Evolutionary conservation across 2,329 filamentous ascomycete genomes (phyloP), one percentile per base, ranked within the genome.

Genomic region (Mycosphaerella arachidis): DNA sequence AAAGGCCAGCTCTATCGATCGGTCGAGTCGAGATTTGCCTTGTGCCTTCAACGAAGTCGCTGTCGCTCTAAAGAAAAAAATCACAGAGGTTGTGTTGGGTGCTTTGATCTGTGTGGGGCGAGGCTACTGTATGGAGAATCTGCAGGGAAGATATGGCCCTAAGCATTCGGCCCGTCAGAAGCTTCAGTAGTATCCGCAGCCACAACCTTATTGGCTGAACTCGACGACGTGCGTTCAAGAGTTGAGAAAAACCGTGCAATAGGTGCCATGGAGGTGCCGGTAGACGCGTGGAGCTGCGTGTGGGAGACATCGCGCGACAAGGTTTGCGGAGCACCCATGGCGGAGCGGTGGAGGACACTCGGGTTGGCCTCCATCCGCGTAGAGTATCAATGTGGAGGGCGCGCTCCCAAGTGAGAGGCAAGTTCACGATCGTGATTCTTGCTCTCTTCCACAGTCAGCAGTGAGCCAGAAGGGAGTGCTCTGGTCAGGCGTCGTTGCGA

Each of bases 161-260:
- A 37, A 50, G 52, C 50, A 33, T 51, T 43, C 35, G 35, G 52
- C 18, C 50, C 35, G 48, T n/a, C 54, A 35, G 20, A 48, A 58
- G 51, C 56, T 54, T 48, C 40, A 56, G 48, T 35, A 46, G 40
- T 48, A 24, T 24, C 53, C 53, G 53, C 52, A 53, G 55, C 59
- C 59, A 53, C 59, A 43, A 53, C 50, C 24, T 58, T 20, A 61
- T 61, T 61, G 59, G 59, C 59, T 27, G 37, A 46, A 53, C 5
- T 33, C 58, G 20, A 37, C 35, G 46, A 31, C 53, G 24, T 48
- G 35, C 46, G 13, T 24, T 20, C 53, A 48, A 52, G 30, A 30
- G 7, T 52, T 31, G 3, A 12, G 30, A 31, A 1, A 18, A 13
- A 7, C 13, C 40, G 40, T 43, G 40, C 52, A 27, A 24, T 27